A percentile compares a stretch with the other conserved stretches of the same genome.
Conservation (phyloP, 2,329 filamentous ascomycete genomes). For the Ophiobolus disseminans region DNA sequence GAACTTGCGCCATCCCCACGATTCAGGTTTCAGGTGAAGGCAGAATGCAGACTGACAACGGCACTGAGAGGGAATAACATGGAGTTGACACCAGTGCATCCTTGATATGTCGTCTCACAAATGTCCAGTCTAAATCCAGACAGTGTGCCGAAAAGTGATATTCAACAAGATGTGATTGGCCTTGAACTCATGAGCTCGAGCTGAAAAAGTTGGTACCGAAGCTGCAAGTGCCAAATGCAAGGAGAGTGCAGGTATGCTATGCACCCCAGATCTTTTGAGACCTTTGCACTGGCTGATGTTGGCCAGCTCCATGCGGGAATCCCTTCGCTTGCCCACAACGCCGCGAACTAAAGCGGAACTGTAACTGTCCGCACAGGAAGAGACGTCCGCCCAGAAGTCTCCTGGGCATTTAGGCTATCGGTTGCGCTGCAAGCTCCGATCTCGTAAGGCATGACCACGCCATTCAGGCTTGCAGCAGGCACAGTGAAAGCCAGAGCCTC, state of each 20-base stretch:
- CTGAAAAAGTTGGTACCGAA: slow-evolving; percentile 1
- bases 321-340: not conserved
- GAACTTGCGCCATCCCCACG: not conserved
- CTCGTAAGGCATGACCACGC: not conserved
- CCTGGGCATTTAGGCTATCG: slow-evolving; percentile 10
- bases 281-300: slow-evolving; percentile 4
- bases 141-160: too few species aligned
- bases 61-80: too few species aligned
- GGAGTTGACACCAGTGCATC: too few species aligned
- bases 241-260: slow-evolving; percentile 15
- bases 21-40: slow-evolving; percentile 8
- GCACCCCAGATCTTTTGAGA: slow-evolving; percentile 29
- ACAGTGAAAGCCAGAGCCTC: not conserved
- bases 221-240: slow-evolving; percentile 13
- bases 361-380: slow-evolving; percentile 1
- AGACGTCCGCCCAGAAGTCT: not conserved
- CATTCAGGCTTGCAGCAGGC: not conserved
- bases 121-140: too few species aligned
- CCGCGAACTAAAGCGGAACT: slow-evolving; percentile 9
- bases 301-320: slow-evolving; percentile 6
- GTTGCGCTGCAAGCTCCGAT: slow-evolving; percentile 6
- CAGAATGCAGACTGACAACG: too few species aligned
- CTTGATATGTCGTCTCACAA: too few species aligned
- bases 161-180: too few species aligned
- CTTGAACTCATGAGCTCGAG: too few species aligned